Base-by-base conservation (phyloP, 768 basidiomycete genomes). In the Serendipita indica region DNA sequence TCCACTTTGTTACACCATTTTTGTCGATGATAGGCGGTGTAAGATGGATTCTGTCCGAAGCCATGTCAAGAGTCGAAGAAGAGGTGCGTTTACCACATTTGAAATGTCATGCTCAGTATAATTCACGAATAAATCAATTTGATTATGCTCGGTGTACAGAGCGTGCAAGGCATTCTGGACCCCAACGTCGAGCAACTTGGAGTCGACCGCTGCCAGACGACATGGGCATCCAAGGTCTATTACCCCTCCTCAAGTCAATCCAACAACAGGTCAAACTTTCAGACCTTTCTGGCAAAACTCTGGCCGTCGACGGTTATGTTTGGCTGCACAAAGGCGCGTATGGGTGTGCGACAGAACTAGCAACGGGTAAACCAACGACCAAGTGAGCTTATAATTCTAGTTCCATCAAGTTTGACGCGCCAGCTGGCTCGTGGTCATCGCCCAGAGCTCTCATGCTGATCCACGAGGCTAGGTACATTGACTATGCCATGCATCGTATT, bases 241-340 rank as follows among this genome's bases (percentile, higher is more conserved):
- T 98, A 33, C 88, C 91, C 32, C 78, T 94, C 25, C 79, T 98
- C 62, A 93, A 91, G 75, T 80, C 89, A 39, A 93, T 96, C 34
- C 89, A 93, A 66, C 79, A 77, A 58, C 79, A 77, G 60, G 79
- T 74, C 60, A 84, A 88, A 64, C 77, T 97, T 58, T 84, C 82
- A 2, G 87, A 92, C 59, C 90, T 85, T 67, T 70, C 79, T 45
- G 91, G 89, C 13, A 81, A 91, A 67, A 89, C 83, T 1, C 71
- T 98, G 33, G 94, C 89, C 0, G 83, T 98, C 37, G 94, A 98
- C 72, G 93, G 83, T 39, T 99, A 99, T 69, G 92, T 91, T 59
- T 92, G 89, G 89, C 73, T 93, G 35, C 89, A 92, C 66, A 80
- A 83, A 65, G 94, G 92, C 5, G 81, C 88, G 4, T 91, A 87